Conservation (phyloP, 2,329 filamentous ascomycete genomes). For the Pestalotiopsis sp. region DNA sequence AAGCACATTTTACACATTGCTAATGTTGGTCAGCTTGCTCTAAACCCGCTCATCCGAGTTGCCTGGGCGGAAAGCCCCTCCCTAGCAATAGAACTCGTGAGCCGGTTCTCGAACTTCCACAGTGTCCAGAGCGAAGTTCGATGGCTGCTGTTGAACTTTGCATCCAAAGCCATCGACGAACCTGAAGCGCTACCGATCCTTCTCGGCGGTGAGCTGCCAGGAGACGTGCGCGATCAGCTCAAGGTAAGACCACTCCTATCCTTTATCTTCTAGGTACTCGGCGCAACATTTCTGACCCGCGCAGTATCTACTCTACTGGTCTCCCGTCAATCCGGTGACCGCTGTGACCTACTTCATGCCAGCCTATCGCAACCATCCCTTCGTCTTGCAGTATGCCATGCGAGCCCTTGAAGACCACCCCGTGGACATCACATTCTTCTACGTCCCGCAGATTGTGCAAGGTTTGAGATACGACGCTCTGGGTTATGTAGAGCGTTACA, state of each 20-base stretch:
- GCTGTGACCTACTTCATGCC: constrained; percentile 93
- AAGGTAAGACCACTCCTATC: constrained; percentile 58
- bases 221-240: constrained; percentile 80
- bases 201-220: constrained; percentile 74
- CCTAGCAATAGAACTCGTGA: constrained; percentile 82
- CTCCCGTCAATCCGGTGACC: constrained; percentile 87
- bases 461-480: constrained; percentile 89
- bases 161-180: constrained; percentile 79
- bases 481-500: constrained; percentile 95
- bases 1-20: neutral
- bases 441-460: constrained; percentile 97
- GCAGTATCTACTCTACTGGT: constrained; percentile 90
- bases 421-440: constrained; percentile 98
- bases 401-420: constrained; percentile 90
- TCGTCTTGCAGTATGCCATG: constrained; percentile 96
- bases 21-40: constrained; percentile 45
- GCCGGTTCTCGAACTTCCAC: constrained; percentile 72
- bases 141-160: constrained; percentile 78
- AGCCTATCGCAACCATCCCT: constrained; percentile 87
- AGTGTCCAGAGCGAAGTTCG: constrained; percentile 77
- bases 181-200: constrained; percentile 83
- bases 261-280: neutral
- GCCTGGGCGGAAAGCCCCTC: constrained; percentile 87
- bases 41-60: constrained; percentile 70
- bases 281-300: constrained; percentile 28